Evolutionary conservation across 208 protist genomes (phyloP).

Genomic region (Porcisia deanei): DNA sequence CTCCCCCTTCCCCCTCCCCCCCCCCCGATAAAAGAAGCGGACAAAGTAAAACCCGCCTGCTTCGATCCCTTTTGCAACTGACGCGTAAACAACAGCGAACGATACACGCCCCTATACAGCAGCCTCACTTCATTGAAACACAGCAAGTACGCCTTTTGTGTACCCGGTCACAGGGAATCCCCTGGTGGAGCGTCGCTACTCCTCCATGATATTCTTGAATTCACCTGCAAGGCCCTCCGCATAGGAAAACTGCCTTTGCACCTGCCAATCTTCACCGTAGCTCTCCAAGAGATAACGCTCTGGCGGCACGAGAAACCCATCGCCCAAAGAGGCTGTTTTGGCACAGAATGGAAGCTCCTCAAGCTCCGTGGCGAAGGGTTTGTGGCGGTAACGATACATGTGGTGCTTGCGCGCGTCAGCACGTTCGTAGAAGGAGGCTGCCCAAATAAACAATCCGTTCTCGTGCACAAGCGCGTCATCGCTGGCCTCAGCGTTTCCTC

Average conservation of each 20-base stretch:
- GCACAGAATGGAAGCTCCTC: conserved; percentile 47
- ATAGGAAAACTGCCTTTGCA: conserved; percentile 74
- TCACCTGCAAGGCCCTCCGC: conserved; percentile 65
- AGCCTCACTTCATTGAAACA: background rate
- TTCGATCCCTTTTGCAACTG: background rate
- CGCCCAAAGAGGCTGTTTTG: background rate
- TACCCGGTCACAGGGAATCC: background rate
- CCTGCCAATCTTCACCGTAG: conserved; percentile 81
- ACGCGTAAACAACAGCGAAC: background rate
- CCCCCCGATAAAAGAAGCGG: too few species aligned
- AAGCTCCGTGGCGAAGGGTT: conserved; percentile 45
- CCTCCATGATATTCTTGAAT: conserved; percentile 83
- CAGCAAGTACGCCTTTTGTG: background rate
- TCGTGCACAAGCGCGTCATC: conserved; percentile 32
- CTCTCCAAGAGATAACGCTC: conserved; percentile 75
- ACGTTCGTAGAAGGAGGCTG: conserved; percentile 75
- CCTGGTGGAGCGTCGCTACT: background rate
- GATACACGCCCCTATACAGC: background rate
- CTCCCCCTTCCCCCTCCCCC: too few species aligned
- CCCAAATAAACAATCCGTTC: conserved; percentile 73
- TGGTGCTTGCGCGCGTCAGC: conserved; percentile 44
- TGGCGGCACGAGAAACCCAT: conserved; percentile 60
- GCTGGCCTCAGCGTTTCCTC: background rate
- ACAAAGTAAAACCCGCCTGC: background rate
- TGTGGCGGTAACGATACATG: conserved; percentile 88